Evolutionary conservation across 495 filamentous ascomycete genomes (phyloP), one percentile per base, ranked within the genome.

Genomic region (Aspergillus cristatus): DNA sequence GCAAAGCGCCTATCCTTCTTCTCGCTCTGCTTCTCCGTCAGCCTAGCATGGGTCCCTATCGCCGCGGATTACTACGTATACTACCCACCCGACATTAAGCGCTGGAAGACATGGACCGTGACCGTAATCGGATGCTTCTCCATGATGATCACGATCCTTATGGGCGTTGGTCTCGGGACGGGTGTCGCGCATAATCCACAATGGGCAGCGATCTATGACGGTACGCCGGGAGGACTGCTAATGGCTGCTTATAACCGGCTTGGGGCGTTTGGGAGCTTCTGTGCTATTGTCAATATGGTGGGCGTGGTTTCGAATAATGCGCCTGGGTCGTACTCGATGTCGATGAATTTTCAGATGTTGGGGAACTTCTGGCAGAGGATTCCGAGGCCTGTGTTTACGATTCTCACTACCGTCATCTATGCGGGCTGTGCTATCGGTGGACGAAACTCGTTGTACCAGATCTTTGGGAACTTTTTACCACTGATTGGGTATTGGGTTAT

Each of bases 341-440:
- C 76, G 1, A 76, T 91, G 40, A 79, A 80, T 18, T 70, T 88
- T 39, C 85, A 90, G 51, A 74, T 87, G 35, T 57, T 91, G 6
- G 77, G 74, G 1, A 62, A 68, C 10, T 62, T 63, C 37, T 81
- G 78, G 34, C 70, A 72, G 50, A 68, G 61, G 29, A 68, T 90
- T 11, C 84, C 84, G 0, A 74, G 81, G 3, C 82, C 83, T 43
- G 34, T 89, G 34, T 90, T 78, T 71, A 65, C 53, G 1, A 58
- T 57, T 12, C 36, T 67, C 34, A 53, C 47, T 13, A 68, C 64
- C 13, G 35, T 65, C 30, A 47, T 70, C 6, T 70, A 70, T 43
- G 52, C 59, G 1, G 59, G 58, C 4, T 71, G 64, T 39, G 67
- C 69, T 7, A 62, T 72, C 43, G 70, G 65, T n/a, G 70, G 70